phyloP scores from a whole-genome alignment of 306 rosid species.

The Trifolium pratense region DNA sequence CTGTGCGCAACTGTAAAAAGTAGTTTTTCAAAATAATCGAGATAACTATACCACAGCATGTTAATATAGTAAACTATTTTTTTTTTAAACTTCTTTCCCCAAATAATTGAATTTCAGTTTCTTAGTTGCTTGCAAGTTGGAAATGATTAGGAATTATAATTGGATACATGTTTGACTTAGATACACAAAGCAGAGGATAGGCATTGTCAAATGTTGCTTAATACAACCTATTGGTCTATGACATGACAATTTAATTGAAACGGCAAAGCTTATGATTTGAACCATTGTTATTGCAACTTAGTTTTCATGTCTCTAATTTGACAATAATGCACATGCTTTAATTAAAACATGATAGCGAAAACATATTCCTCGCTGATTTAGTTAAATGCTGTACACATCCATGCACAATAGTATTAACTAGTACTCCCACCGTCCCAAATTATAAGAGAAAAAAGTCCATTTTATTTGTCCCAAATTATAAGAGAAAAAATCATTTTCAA shows the following conservation, averaged over 20 bases:
- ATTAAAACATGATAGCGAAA: constrained; percentile 29
- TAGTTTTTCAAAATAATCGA: too few species aligned
- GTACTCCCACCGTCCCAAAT: too few species aligned
- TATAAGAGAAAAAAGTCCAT: too few species aligned
- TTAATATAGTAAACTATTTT: background rate
- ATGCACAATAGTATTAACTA: background rate
- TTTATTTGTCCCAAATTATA: too few species aligned
- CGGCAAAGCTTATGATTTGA: background rate
- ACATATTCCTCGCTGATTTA: constrained; percentile 27
- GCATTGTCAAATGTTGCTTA: constrained; percentile 2
- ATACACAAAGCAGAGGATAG: constrained; percentile 14
- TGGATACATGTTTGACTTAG: background rate
- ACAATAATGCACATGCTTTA: background rate
- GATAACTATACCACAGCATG: background rate
- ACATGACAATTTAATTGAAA: constrained; percentile 10
- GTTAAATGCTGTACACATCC: constrained; percentile 12
- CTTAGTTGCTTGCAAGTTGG: background rate
- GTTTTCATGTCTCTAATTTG: constrained; percentile 26
- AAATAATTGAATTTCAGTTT: constrained; percentile 3
- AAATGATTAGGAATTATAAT: background rate
- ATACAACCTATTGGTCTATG: background rate
- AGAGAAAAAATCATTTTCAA: too few species aligned
- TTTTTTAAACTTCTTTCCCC: background rate
- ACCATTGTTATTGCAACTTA: background rate
- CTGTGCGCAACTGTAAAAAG: fast-evolving